phyloP scores from a whole-genome alignment of 345 rosid species.

The Brassica juncea region DNA sequence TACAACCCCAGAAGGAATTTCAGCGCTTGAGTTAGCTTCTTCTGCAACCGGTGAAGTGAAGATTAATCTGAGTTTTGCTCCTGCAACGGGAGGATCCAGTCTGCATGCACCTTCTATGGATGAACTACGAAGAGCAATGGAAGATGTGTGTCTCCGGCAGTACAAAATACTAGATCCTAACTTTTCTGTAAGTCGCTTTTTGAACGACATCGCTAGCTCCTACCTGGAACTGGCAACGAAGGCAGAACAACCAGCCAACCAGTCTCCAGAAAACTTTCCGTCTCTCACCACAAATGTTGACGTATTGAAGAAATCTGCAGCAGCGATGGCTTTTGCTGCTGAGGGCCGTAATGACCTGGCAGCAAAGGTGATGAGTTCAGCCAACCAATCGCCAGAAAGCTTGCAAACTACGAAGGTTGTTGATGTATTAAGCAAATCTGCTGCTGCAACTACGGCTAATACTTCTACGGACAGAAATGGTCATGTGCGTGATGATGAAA shows the following conservation, averaged over 20 bases:
- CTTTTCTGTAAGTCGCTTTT: constrained; percentile 62
- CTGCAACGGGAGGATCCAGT: constrained; percentile 56
- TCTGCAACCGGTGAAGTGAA: constrained; percentile 81
- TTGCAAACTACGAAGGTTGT: constrained; percentile 30
- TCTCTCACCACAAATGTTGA: constrained; percentile 50
- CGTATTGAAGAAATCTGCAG: constrained; percentile 52
- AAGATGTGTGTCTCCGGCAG: constrained; percentile 69
- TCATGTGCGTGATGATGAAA: constrained; percentile 26
- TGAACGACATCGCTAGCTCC: constrained; percentile 85
- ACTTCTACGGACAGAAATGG: constrained; percentile 12
- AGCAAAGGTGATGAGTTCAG: constrained; percentile 54
- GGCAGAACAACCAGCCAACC: constrained; percentile 54
- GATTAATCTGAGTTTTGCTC: constrained; percentile 68
- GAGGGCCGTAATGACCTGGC: constrained; percentile 47
- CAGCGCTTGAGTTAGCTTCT: constrained; percentile 66
- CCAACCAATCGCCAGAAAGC: constrained; percentile 58
- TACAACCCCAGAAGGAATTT: constrained; percentile 26
- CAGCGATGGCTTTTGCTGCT: constrained; percentile 27
- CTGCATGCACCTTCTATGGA: constrained; percentile 66
- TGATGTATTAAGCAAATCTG: constrained; percentile 50
- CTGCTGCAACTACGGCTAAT: constrained; percentile 39
- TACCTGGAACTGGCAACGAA: constrained; percentile 68
- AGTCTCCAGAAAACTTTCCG: constrained; percentile 55
- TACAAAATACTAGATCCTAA: constrained; percentile 76
- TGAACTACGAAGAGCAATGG: constrained; percentile 68